Evolutionary conservation across 208 protist genomes (phyloP), one percentile per base, ranked within the genome.

Genomic region (Porcisia deanei): DNA sequence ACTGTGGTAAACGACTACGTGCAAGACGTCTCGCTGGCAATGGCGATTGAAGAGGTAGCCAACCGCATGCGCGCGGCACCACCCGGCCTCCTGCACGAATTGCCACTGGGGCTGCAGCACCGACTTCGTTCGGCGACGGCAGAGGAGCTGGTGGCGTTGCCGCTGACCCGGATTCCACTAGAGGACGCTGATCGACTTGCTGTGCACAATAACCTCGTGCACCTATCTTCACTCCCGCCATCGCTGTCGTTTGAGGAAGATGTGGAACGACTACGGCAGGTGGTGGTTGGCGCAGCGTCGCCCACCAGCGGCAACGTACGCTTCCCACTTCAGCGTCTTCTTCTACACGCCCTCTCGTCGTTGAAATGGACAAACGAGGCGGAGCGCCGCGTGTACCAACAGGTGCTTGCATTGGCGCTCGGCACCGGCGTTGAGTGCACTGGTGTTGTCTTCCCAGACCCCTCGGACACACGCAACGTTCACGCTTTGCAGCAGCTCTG

Each of bases 1-100:
- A 37, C 52, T 37, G 90, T 94, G 45, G 5, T 93, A 34, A 94
- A 96, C 59, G 92, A 96, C 78, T 94, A 85, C 78, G 79, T 85
- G 53, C 81, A 92, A 67, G 88, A 96, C 73, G 54, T 63, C 12
- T 1, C 63, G 14, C 76, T 94, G 22, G 89, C 92, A 45, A 3
- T 65, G 30, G 47, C 39, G 9, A 69, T 96, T 60, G 84, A 75
- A 64, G 73, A 74, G 47, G 81, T 87, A 53, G 77, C 73, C 25
- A 30, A 49, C 41, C 57, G 75, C 25, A 79, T 80, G 73, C 69
- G 70, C 2, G 67, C 69, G 4, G 65, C 63, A 9, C 72, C 77
- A 55, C 76, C 76, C 3, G 20, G 65, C 7, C 16, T 79, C 39
- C 47, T 92, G 55, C 54, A 82, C n/a, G 53, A 78, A 5, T 72